phyloP scores from a whole-genome alignment of 2,329 filamentous ascomycete species.

The Calonectria honghensis region DNA sequence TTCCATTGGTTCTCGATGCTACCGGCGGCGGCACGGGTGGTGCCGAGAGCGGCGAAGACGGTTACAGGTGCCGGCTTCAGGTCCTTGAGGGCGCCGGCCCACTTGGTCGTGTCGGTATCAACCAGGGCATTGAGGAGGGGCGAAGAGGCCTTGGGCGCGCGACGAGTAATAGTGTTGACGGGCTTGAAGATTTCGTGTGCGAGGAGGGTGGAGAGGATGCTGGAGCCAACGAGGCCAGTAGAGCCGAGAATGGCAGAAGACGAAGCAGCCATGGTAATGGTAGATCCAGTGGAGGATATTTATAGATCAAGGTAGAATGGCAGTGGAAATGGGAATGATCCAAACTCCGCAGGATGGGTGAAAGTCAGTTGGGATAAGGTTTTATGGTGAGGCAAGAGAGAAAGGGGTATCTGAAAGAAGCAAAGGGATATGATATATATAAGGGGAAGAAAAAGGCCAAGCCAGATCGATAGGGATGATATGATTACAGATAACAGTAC shows the following conservation, averaged over 20 bases:
- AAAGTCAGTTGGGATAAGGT: conserved; percentile 14
- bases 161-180: conserved; percentile 80
- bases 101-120: conserved; percentile 80
- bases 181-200: conserved; percentile 70
- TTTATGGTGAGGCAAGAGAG: background rate
- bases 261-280: conserved; percentile 57
- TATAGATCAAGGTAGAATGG: conserved; percentile 5
- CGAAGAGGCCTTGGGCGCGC: conserved; percentile 72
- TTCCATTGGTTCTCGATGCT: conserved; percentile 87
- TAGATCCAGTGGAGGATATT: conserved; percentile 11
- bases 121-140: conserved; percentile 78
- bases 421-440: conserved; percentile 22
- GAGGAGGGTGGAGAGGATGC: conserved; percentile 83
- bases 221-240: conserved; percentile 81
- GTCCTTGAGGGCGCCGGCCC: conserved; percentile 76
- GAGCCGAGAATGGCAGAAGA: conserved; percentile 76
- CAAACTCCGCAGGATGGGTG: background rate
- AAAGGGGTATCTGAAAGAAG: conserved; percentile 18
- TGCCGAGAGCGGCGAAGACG: conserved; percentile 87
- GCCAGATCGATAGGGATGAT: conserved; percentile 1
- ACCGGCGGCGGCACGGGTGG: conserved; percentile 85
- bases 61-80: conserved; percentile 74
- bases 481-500: conserved; percentile 2
- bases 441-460: background rate
- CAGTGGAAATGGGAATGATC: background rate